Base-by-base conservation (phyloP, 768 basidiomycete species). In the Mycena albidolilacea region DNA sequence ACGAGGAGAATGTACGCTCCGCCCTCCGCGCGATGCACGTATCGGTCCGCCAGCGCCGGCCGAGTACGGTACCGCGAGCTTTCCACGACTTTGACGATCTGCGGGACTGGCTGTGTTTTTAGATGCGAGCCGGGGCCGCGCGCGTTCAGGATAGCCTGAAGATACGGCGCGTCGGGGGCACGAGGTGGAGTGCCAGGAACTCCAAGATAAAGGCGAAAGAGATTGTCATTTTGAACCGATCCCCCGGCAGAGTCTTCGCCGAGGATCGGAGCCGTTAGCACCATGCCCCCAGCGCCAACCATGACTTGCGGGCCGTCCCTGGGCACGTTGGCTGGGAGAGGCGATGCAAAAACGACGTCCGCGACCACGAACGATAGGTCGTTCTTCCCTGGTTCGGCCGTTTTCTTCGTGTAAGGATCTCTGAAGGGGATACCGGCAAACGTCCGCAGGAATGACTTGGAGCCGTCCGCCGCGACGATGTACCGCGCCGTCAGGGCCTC, bases 381-480 rank as follows among this genome's bases (percentile, higher is more conserved):
- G 35, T 64, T 57, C 15, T 44, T 19, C 37, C 63, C 62, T 7
- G 69, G 62, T 38, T 55, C 43, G n/a, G 69, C 62, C 10, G 64
- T 63, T 57, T 63, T 63, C 8, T 64, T 64, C 43, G 68, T 69
- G 50, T 69, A 55, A 0, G 68, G 68, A 19, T 69, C 61, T 11
- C 63, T 17, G 35, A 69, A 69, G 0, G 21, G 68, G 17, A 69
- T 69, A 2, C 61, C 61, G 7, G 68, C 68, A 50, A 62, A 50
- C 15, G 68, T 84, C 85, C n/a, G 69, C 69, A 12, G 84, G 85
- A 61, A 73, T 81, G 11, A 82, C 72, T 69, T 69, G 15, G 68
- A 63, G 0, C 87, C 87, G 76, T 88, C 87, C 7, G 87, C 86
- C 14, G 85, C 87, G 37, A 88, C 75, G 7, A 87, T 80, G 73